Evolutionary conservation across 768 basidiomycete species (phyloP).

Genomic region (Leccinum variicolor): DNA sequence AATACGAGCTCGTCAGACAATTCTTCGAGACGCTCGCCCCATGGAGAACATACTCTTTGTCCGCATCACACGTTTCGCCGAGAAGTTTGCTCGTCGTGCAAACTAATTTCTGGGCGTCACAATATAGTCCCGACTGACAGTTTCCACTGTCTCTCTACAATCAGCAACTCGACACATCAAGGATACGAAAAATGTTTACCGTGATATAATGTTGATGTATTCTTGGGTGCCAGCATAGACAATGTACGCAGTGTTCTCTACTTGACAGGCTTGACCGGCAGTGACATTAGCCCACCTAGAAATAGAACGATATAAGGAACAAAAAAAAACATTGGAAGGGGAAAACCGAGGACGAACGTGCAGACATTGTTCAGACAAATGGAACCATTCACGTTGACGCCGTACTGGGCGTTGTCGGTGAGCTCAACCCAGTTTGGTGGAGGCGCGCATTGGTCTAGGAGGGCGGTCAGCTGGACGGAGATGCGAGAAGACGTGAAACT

Average conservation of each 20-base stretch:
- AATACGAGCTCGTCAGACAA: conserved; percentile 20
- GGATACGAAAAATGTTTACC: conserved; percentile 39
- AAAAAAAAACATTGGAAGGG: not conserved
- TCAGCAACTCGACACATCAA: not conserved
- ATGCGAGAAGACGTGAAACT: not conserved
- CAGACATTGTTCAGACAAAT: conserved; percentile 81
- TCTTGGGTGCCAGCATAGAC: conserved; percentile 57
- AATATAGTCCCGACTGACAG: conserved; percentile 71
- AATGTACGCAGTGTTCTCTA: conserved; percentile 80
- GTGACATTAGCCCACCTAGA: conserved; percentile 78
- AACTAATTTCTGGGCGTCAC: conserved; percentile 55
- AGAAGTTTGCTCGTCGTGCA: conserved; percentile 60
- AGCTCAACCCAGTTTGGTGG: conserved; percentile 66
- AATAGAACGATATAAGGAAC: not conserved
- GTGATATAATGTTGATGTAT: conserved; percentile 77
- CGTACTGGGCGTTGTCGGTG: conserved; percentile 64
- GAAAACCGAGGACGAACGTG: conserved; percentile 51
- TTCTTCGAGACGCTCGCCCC: conserved; percentile 17
- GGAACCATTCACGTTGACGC: conserved; percentile 77
- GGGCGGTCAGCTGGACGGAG: not conserved
- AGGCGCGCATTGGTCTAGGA: conserved; percentile 69
- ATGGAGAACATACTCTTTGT: conserved; percentile 47
- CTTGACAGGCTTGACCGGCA: conserved; percentile 54
- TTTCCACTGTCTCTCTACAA: conserved; percentile 48
- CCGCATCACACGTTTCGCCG: conserved; percentile 56